Evolutionary conservation across 441 rosid species (phyloP), one percentile per base, ranked within the genome.

Genomic region (Lepidium campestre): DNA sequence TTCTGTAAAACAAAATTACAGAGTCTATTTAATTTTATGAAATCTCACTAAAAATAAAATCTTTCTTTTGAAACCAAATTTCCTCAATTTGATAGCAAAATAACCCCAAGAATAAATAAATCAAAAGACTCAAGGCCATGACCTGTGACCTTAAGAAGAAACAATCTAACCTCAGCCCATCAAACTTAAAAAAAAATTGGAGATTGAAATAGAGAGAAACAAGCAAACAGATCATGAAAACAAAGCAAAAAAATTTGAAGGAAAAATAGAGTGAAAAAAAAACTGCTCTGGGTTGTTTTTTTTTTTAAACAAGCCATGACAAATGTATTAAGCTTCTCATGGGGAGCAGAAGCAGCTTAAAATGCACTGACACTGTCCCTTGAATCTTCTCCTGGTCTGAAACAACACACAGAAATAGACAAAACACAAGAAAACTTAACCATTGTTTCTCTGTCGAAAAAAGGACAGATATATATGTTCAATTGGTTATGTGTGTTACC

Each of bases 341-440:
- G 62, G 85, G 86, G 90, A 82, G 80, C 89, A 87, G 88, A 85
- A 81, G 85, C 94, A 87, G 91, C 96, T 79, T 76, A 85, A 90
- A 84, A 85, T 70, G 88, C 91, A 88, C 93, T 76, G 86, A 65
- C 75, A 73, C 87, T 81, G 86, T 85, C 95, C 93, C 89, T 74
- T 67, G 58, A 46, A 39, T 67, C 65, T 80, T 68, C 75, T 57
- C 76, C 75, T 71, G 61, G 74, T 66, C 75, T 79, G 63, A 65
- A 64, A 74, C 57, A 55, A 62, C 10, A 2, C 34, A 29, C 23
- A 27, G 0, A 25, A 36, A 57, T 55, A 37, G 84, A 83, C 73
- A 13, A 14, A 65, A 75, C 37, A 59, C 55, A 39, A 41, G 25
- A 65, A 61, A 32, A 45, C 31, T 66, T 67, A 32, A 67, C 6